Conservation (phyloP, 129 eudicot species). For the Smallanthus sonchifolius region DNA sequence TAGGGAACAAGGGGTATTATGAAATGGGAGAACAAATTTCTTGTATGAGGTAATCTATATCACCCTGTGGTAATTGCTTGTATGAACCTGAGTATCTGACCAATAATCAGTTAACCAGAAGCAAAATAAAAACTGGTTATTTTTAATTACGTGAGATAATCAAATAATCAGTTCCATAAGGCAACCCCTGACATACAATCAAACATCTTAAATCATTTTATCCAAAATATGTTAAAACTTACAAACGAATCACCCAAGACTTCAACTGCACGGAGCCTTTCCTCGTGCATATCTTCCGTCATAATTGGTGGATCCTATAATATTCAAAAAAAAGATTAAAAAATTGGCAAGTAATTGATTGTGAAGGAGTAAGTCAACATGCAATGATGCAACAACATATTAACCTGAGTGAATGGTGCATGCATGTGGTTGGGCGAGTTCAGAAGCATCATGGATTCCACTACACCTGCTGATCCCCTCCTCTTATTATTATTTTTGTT, state of each 20-base stretch:
- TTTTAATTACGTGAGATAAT: neutral
- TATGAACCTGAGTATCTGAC: conserved; percentile 1
- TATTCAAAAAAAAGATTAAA: neutral
- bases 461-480: conserved; percentile 73
- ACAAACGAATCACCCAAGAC: conserved; percentile 79
- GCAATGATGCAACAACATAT: conserved; percentile 18
- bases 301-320: conserved; percentile 85
- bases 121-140: neutral
- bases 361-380: conserved; percentile 1
- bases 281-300: conserved; percentile 99
- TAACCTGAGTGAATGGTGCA: conserved; percentile 90
- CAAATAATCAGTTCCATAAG: neutral
- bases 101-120: neutral
- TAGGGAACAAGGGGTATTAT: neutral
- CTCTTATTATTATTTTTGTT: conserved; percentile 16
- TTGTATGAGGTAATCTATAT: neutral
- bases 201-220: neutral
- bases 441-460: conserved; percentile 69
- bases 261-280: conserved; percentile 87
- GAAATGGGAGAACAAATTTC: neutral
- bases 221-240: conserved; percentile 26
- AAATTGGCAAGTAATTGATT: neutral
- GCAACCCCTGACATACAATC: neutral
- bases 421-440: conserved; percentile 61
- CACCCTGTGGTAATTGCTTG: neutral